These are phyloP conservation scores for Tagetes erecta DNA, from an alignment of 129 eudicot genomes.

Conservation along the genomic window DNA sequence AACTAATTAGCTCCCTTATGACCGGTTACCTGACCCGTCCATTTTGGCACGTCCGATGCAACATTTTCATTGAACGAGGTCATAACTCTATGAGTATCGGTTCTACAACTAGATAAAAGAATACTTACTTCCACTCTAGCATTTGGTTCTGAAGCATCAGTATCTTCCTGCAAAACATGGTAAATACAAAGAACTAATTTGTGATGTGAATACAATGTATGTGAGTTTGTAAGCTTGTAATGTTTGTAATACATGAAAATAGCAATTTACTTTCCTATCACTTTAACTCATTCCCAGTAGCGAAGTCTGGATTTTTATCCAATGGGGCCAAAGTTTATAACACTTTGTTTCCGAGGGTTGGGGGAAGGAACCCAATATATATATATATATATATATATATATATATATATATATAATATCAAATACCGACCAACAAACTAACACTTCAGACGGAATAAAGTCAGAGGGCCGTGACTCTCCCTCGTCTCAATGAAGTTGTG, in stretches of 20 bases:
- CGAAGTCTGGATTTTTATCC: no score
- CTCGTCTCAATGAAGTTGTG: no score
- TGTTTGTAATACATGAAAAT: neutral
- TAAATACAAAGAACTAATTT: neutral
- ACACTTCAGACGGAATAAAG: no score
- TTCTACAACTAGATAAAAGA: conserved; percentile 6
- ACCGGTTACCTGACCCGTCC: neutral
- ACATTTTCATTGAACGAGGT: neutral
- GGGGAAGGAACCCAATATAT: no score
- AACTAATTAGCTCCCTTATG: neutral
- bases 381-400: no score
- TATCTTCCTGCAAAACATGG: conserved; percentile 24
- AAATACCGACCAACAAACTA: no score
- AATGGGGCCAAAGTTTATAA: no score
- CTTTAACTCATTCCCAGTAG: no score
- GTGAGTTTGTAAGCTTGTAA: neutral
- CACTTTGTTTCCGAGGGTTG: no score
- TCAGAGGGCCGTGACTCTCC: no score
- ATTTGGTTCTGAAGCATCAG: conserved; percentile 16
- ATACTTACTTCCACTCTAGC: conserved; percentile 35
- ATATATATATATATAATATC: no score
- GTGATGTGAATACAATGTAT: neutral
- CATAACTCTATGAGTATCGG: neutral
- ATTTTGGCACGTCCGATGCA: neutral
- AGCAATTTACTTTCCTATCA: no score